These are phyloP conservation scores for Candida peoriensis DNA, from an alignment of 805 yeast species.

Conservation along the genomic window DNA sequence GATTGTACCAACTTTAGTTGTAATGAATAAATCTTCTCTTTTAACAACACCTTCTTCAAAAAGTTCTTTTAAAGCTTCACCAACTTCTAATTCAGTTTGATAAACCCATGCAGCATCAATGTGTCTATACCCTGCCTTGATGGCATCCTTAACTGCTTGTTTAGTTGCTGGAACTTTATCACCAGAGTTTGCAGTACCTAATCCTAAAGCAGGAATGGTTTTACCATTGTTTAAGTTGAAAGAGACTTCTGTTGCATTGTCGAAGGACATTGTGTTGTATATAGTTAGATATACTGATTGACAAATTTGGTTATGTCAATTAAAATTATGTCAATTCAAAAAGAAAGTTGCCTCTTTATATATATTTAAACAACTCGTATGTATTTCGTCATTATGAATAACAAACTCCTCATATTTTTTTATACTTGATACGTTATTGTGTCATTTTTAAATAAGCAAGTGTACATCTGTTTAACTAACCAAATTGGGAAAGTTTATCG, in stretches of 20 bases:
- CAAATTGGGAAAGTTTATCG: too few relatives aligned
- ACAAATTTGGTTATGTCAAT: too few relatives aligned
- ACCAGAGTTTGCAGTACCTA: slow-evolving; percentile 57
- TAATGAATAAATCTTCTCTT: slow-evolving; percentile 47
- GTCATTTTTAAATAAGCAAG: too few relatives aligned
- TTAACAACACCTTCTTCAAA: slow-evolving; percentile 26
- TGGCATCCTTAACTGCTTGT: slow-evolving; percentile 46
- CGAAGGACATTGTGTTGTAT: background rate
- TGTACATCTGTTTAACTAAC: too few relatives aligned
- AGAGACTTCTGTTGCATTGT: slow-evolving; percentile 29
- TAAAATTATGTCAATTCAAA: too few relatives aligned
- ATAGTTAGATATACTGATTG: too few relatives aligned
- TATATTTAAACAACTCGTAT: too few relatives aligned
- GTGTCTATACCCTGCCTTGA: slow-evolving; percentile 49
- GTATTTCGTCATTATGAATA: too few relatives aligned
- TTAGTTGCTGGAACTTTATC: slow-evolving; percentile 42
- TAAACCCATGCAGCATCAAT: slow-evolving; percentile 64
- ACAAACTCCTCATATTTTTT: too few relatives aligned
- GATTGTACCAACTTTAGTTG: slow-evolving; percentile 41
- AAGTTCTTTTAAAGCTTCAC: slow-evolving; percentile 38
- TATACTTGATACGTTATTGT: too few relatives aligned
- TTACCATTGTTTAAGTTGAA: slow-evolving; percentile 51
- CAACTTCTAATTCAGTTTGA: slow-evolving; percentile 52
- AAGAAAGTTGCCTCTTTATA: too few relatives aligned
- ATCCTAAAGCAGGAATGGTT: slow-evolving; percentile 59